phyloP scores from a whole-genome alignment of 768 basidiomycete species.

The Tricholoma sp. region DNA sequence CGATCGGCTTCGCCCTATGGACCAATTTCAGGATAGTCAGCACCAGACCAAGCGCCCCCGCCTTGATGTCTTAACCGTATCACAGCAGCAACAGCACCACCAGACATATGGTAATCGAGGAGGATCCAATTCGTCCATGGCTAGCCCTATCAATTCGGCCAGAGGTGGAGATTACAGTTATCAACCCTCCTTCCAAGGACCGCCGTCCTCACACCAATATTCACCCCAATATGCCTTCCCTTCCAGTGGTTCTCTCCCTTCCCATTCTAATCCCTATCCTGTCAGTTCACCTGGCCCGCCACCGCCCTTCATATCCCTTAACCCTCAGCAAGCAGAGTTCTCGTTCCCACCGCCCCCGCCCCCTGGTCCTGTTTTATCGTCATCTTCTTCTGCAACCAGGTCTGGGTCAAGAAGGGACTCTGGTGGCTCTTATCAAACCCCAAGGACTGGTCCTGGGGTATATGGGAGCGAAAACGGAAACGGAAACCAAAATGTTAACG shows the following conservation, averaged over 20 bases:
- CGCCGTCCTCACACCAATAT: slow-evolving; percentile 1
- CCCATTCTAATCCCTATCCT: slow-evolving; percentile 16
- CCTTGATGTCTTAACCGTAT: slow-evolving; percentile 8
- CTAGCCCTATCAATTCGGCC: not conserved
- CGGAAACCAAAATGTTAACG: not conserved
- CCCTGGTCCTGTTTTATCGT: slow-evolving; percentile 6
- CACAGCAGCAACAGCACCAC: slow-evolving; percentile 10
- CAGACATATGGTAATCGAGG: slow-evolving; percentile 13
- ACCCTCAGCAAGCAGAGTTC: slow-evolving; percentile 18
- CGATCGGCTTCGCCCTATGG: slow-evolving; percentile 19
- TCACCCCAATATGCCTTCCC: slow-evolving; percentile 11
- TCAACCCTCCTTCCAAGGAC: not conserved
- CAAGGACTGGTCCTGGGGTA: not conserved
- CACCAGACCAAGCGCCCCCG: slow-evolving; percentile 19
- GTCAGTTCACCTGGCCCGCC: slow-evolving; percentile 14
- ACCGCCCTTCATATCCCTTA: slow-evolving; percentile 26
- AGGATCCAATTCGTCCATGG: not conserved
- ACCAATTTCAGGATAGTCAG: slow-evolving; percentile 9
- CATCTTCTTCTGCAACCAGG: not conserved
- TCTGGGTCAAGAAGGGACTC: slow-evolving; percentile 14
- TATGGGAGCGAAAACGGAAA: not conserved
- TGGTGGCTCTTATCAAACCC: not conserved
- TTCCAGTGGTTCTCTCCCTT: slow-evolving; percentile 24
- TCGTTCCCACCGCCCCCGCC: slow-evolving; percentile 8
- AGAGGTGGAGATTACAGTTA: not conserved